Evolutionary conservation across 805 yeast species (phyloP).

Genomic region (Saturnispora dispora): DNA sequence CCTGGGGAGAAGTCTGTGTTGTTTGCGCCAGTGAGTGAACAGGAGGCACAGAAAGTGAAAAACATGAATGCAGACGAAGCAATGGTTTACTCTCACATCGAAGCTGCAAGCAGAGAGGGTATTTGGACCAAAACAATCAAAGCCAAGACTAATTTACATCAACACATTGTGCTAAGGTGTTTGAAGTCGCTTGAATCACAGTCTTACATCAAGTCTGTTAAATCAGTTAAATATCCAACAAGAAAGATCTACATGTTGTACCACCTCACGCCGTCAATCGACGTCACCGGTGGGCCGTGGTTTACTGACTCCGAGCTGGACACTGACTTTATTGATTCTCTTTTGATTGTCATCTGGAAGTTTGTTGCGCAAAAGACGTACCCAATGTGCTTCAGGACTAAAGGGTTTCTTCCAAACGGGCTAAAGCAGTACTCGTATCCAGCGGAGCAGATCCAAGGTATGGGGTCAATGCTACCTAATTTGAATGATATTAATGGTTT

Average conservation of each 20-base stretch:
- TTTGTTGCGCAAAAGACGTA: constrained; percentile 67
- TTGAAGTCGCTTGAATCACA: constrained; percentile 72
- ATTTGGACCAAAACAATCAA: constrained; percentile 92
- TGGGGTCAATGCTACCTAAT: constrained; percentile 47
- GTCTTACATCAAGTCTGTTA: constrained; percentile 78
- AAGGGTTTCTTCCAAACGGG: constrained; percentile 16
- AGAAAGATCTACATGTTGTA: constrained; percentile 94
- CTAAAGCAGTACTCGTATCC: constrained; percentile 24
- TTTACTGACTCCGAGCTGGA: constrained; percentile 93
- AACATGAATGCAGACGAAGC: constrained; percentile 83
- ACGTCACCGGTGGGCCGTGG: constrained; percentile 99
- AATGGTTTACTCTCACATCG: constrained; percentile 83
- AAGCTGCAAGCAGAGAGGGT: constrained; percentile 90
- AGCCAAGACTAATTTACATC: constrained; percentile 81
- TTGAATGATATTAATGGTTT: constrained; percentile 69
- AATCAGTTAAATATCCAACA: constrained; percentile 84
- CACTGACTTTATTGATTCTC: constrained; percentile 81
- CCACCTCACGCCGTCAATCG: constrained; percentile 86
- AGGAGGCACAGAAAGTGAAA: constrained; percentile 70
- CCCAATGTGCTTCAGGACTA: constrained; percentile 58
- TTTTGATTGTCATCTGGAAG: constrained; percentile 80
- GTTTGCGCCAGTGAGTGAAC: constrained; percentile 64
- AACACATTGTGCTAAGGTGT: constrained; percentile 80
- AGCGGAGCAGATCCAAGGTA: constrained; percentile 14
- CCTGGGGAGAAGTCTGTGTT: constrained; percentile 34